These are phyloP conservation scores for Penicillium salamii DNA, from an alignment of 495 filamentous ascomycete species.

Conservation along the genomic window DNA sequence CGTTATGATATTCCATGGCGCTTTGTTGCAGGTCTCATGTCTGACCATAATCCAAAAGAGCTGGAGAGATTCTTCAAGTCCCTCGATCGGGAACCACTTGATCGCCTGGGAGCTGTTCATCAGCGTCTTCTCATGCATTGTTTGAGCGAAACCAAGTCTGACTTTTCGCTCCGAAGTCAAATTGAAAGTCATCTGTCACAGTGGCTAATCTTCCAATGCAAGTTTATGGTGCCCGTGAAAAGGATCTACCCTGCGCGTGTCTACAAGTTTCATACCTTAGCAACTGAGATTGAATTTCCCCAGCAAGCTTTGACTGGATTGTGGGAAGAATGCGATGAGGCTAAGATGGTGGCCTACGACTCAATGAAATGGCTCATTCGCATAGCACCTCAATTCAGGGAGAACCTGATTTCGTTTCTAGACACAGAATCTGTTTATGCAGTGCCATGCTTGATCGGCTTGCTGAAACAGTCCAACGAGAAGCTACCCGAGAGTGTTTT, in stretches of 20 bases:
- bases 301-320: background rate
- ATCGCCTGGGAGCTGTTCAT: constrained; percentile 37
- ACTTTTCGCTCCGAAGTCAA: background rate
- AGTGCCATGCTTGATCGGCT: background rate
- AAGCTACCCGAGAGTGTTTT: background rate
- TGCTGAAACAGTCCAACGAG: background rate
- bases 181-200: constrained; percentile 1
- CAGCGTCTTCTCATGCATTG: constrained; percentile 41
- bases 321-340: background rate
- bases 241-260: background rate
- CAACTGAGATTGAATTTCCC: constrained; percentile 1
- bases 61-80: constrained; percentile 26
- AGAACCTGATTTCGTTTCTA: background rate
- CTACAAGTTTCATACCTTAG: background rate
- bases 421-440: background rate
- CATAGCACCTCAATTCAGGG: background rate
- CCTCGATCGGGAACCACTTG: constrained; percentile 36
- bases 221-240: background rate
- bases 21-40: constrained; percentile 39
- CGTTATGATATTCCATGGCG: constrained; percentile 45
- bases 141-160: constrained; percentile 28
- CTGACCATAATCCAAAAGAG: background rate
- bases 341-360: background rate
- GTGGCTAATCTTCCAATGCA: constrained; percentile 3
- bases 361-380: background rate